Evolutionary conservation across 345 rosid species (phyloP).

Genomic region (Eucalyptus regnans): DNA sequence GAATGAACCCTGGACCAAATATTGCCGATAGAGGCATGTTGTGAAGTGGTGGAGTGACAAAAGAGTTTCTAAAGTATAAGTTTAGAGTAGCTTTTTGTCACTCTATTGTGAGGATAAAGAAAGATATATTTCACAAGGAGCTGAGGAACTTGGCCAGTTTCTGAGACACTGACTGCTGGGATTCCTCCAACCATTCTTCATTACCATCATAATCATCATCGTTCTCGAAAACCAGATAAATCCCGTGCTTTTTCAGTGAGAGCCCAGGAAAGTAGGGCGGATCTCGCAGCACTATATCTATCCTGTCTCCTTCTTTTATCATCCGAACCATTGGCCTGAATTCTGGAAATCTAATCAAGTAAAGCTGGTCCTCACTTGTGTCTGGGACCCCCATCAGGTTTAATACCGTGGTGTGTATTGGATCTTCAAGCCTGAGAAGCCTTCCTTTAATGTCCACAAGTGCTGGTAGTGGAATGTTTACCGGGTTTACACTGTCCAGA

Average conservation of each 20-base stretch:
- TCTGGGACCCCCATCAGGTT: constrained; percentile 33
- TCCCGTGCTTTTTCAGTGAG: constrained; percentile 27
- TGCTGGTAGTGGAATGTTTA: constrained; percentile 9
- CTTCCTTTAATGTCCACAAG: constrained; percentile 24
- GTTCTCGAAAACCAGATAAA: constrained; percentile 24
- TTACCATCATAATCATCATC: constrained; percentile 33
- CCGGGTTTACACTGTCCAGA: constrained; percentile 10
- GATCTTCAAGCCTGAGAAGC: constrained; percentile 2
- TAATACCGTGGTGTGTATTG: neutral
- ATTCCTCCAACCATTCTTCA: constrained; percentile 24
- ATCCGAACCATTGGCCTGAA: constrained; percentile 11
- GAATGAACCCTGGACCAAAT: neutral
- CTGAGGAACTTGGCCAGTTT: constrained; percentile 25
- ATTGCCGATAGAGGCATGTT: neutral
- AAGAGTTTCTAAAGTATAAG: neutral
- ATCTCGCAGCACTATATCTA: constrained; percentile 8
- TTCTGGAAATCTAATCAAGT: constrained; percentile 33
- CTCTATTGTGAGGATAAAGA: neutral
- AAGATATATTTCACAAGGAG: neutral
- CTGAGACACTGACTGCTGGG: constrained; percentile 21
- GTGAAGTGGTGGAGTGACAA: neutral
- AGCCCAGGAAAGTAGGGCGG: constrained; percentile 11
- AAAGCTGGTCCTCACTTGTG: constrained; percentile 30
- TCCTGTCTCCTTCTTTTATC: constrained; percentile 19
- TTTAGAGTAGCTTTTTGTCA: neutral